These are phyloP conservation scores for Oryza meyeriana DNA, from an alignment of 176 grass and related monocot species.

Conservation along the genomic window DNA sequence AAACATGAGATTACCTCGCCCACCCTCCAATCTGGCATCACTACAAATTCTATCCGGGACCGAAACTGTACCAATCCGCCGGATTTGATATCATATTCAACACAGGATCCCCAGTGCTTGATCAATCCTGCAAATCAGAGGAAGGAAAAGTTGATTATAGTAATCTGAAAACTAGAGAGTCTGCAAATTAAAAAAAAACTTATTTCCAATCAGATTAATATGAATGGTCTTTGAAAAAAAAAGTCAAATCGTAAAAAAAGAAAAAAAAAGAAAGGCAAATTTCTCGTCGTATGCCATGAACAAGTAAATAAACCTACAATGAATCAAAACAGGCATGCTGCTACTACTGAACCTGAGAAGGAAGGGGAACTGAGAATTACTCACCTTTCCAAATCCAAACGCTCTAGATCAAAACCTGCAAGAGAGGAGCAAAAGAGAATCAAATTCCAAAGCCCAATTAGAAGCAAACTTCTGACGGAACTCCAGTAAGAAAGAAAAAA, in stretches of 20 bases:
- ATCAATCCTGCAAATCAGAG: conserved; percentile 25
- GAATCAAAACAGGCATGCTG: neutral
- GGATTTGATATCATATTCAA: conserved; percentile 66
- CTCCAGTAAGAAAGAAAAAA: neutral
- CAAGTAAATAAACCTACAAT: neutral
- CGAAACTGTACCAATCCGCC: conserved; percentile 44
- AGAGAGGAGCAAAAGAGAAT: neutral
- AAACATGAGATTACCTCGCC: conserved; percentile 38
- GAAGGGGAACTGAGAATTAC: neutral
- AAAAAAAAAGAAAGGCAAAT: too few relatives aligned
- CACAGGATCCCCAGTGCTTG: conserved; percentile 35
- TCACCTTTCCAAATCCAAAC: conserved; percentile 27
- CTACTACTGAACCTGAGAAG: neutral
- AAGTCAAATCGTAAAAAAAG: neutral
- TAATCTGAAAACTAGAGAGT: neutral
- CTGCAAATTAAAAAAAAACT: neutral
- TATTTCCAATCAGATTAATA: neutral
- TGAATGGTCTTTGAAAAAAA: neutral
- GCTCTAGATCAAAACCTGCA: conserved; percentile 28
- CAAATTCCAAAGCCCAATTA: neutral
- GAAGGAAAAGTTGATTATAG: neutral
- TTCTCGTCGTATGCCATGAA: neutral
- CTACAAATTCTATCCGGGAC: conserved; percentile 61
- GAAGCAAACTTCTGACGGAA: neutral
- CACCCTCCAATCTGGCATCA: conserved; percentile 62